Evolutionary conservation across 805 yeast species (phyloP), one percentile per base, ranked within the genome.

Genomic region (Ogataea paradorogensis): DNA sequence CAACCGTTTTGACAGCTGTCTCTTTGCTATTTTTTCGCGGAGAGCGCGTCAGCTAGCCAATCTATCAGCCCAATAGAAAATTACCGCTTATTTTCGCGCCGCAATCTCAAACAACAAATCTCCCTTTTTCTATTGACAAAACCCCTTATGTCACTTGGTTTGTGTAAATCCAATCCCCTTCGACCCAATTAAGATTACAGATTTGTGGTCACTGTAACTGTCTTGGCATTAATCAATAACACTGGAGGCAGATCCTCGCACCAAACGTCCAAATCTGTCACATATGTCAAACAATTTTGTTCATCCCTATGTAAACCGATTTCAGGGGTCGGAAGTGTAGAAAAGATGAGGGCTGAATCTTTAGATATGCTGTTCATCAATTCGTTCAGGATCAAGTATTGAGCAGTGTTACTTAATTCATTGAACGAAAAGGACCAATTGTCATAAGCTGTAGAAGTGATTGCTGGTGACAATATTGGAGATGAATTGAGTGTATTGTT

Each of bases 151-250:
- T 21, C 24, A 21, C n/a, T n/a, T n/a, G 24, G 24, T 21, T 21
- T 21, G n/a, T n/a, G n/a, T n/a, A n/a, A n/a, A n/a, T n/a, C n/a
- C 24, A 21, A 21, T 7, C 8, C 18, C 15, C 16, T n/a, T 18
- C 20, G 20, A 6, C 20, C 6, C 20, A 18, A 18, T 18, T 18
- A 18, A 4, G n/a, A 8, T 41, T 32, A 90, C 46, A 91, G 67
- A 24, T 95, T 93, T 5, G 97, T 90, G 0, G 99, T 91, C 2
- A 91, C 99, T 0, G 99, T 93, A 71, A 93, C 89, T 0, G 95
- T 84, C 65, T 88, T 95, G 0, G 97, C 87, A 56, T 93, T 91
- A 39, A 93, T 73, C 46, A 93, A 62, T 58, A 93, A 58, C 1
- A 79, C 73, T 0, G 98, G 96, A 0, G 96, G 96, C 27, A 93